Conservation (phyloP, 495 filamentous ascomycete genomes). For the Xylaria sp. region DNA sequence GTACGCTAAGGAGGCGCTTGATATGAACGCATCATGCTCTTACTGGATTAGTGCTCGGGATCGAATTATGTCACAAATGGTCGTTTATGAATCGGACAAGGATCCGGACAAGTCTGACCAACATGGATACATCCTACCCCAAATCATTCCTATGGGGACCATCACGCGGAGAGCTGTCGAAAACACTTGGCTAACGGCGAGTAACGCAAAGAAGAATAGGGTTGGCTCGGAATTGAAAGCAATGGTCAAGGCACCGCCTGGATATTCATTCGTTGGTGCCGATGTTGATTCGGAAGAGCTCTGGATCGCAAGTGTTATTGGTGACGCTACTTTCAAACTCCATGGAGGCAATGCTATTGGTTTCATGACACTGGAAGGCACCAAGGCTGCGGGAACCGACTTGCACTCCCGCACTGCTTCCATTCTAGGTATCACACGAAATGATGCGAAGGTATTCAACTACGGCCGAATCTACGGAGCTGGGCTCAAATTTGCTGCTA, state of each 20-base stretch:
- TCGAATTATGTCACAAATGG: slow-evolving; percentile 90
- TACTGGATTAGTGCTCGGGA: slow-evolving; percentile 98
- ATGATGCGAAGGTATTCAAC: slow-evolving; percentile 98
- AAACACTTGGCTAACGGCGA: slow-evolving; percentile 97
- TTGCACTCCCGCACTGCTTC: slow-evolving; percentile 91
- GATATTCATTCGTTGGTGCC: slow-evolving; percentile 92
- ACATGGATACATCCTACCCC: slow-evolving; percentile 89
- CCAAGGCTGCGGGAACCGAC: slow-evolving; percentile 91
- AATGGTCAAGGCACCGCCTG: slow-evolving; percentile 91
- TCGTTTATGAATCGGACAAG: slow-evolving; percentile 79
- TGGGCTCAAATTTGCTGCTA: slow-evolving; percentile 89
- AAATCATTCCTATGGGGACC: slow-evolving; percentile 98
- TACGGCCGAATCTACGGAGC: slow-evolving; percentile 98
- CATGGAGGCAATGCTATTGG: slow-evolving; percentile 97
- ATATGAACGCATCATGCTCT: slow-evolving; percentile 98
- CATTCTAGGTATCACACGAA: slow-evolving; percentile 91
- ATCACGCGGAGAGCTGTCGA: slow-evolving; percentile 96
- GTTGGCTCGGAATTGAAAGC: slow-evolving; percentile 97
- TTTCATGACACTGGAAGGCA: slow-evolving; percentile 98
- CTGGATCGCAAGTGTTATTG: slow-evolving; percentile 96
- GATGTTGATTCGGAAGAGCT: slow-evolving; percentile 99
- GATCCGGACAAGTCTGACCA: slow-evolving; percentile 19
- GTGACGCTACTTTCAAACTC: slow-evolving; percentile 90
- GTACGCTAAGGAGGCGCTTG: slow-evolving; percentile 90
- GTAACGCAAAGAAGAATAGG: slow-evolving; percentile 93